Evolutionary conservation across 768 basidiomycete genomes (phyloP).

Genomic region (Xerocomellus chrysenteron): DNA sequence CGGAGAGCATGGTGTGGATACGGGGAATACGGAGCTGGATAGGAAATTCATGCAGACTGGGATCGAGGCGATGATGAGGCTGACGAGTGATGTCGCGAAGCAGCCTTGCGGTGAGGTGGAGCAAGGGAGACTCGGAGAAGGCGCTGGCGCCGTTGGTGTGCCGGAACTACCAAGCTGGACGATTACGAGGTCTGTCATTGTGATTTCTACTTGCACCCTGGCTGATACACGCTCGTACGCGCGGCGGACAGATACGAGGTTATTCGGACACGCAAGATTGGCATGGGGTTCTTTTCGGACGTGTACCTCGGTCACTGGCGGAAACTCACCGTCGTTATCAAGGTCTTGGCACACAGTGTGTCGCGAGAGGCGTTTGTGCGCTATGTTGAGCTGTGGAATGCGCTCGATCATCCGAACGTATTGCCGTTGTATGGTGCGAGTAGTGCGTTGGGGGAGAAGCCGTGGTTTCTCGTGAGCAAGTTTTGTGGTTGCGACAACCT

Average conservation of each 20-base stretch:
- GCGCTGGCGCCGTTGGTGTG: not conserved
- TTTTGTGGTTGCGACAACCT: constrained; percentile 68
- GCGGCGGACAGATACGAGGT: constrained; percentile 60
- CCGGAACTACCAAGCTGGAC: constrained; percentile 66
- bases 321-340: constrained; percentile 64
- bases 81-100: constrained; percentile 40
- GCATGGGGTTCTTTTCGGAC: constrained; percentile 72
- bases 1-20: not conserved
- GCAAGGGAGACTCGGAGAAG: not conserved
- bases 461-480: constrained; percentile 79
- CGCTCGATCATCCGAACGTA: constrained; percentile 66
- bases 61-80: constrained; percentile 65
- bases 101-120: not conserved
- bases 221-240: not conserved
- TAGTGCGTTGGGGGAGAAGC: constrained; percentile 63
- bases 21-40: constrained; percentile 33
- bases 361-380: constrained; percentile 64
- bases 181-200: constrained; percentile 53
- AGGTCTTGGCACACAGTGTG: constrained; percentile 63
- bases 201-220: not conserved
- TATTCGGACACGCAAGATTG: constrained; percentile 65
- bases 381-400: constrained; percentile 73
- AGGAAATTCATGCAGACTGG: constrained; percentile 70
- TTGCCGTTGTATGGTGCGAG: constrained; percentile 77
- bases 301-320: constrained; percentile 80